Evolutionary conservation across 257 asterid genomes (phyloP).

Genomic region (Craterostigma plantagineum): DNA sequence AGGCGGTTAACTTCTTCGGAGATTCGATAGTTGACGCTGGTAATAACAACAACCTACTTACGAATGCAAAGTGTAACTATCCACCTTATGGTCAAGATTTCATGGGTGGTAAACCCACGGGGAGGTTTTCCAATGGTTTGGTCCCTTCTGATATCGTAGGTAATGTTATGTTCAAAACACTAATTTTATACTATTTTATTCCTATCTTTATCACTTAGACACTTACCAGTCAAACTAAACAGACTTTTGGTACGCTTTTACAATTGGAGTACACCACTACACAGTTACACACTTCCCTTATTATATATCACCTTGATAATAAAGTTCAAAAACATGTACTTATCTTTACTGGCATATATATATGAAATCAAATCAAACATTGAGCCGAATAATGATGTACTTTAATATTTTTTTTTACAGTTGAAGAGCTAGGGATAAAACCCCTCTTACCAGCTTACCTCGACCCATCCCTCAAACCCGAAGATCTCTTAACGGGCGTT

Average conservation of each 20-base stretch:
- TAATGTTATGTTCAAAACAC: constrained; percentile 4
- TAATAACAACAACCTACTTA: constrained; percentile 24
- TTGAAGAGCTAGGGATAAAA: constrained; percentile 38
- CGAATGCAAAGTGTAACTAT: constrained; percentile 22
- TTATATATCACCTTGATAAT: too few relatives aligned
- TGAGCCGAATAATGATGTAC: too few relatives aligned
- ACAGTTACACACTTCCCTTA: too few relatives aligned
- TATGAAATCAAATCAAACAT: too few relatives aligned
- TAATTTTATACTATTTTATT: too few relatives aligned
- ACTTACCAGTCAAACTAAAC: too few relatives aligned
- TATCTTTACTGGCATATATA: neutral
- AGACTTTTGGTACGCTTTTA: too few relatives aligned
- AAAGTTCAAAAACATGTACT: too few relatives aligned
- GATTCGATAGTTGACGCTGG: constrained; percentile 75
- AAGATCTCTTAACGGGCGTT: constrained; percentile 52
- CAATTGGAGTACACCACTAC: too few relatives aligned
- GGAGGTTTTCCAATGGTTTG: constrained; percentile 55
- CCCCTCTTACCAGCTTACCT: constrained; percentile 48
- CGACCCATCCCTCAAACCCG: constrained; percentile 30
- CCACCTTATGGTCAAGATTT: constrained; percentile 60
- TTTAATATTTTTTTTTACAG: constrained; percentile 20
- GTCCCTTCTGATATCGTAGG: constrained; percentile 59
- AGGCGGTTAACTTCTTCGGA: constrained; percentile 50
- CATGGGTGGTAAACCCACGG: constrained; percentile 35
- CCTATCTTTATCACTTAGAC: too few relatives aligned